Percentiles rank a stretch among this genome's conserved stretches.
phyloP scores from a whole-genome alignment of 2,329 filamentous ascomycete genomes.

The Cladosporium colombiae region DNA sequence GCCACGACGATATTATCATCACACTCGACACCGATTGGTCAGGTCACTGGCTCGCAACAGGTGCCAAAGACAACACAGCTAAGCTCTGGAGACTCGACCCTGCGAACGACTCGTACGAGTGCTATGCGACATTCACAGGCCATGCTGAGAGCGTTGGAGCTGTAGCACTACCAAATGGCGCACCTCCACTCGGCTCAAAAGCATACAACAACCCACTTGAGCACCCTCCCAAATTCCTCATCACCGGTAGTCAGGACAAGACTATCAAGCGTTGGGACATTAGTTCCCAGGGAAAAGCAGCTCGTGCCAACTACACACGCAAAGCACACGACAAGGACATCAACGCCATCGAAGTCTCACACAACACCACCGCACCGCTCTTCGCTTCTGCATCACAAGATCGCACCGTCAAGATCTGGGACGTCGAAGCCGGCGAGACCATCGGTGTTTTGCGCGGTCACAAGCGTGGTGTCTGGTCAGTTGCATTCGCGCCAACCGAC shows the following conservation, averaged over 20 bases:
- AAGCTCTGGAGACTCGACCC: slow-evolving; percentile 86
- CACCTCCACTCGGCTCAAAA: slow-evolving; percentile 67
- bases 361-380: slow-evolving; percentile 67
- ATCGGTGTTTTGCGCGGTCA: slow-evolving; percentile 91
- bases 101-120: slow-evolving; percentile 71
- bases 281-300: slow-evolving; percentile 48
- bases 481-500: slow-evolving; percentile 80
- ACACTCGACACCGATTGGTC: slow-evolving; percentile 95
- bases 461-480: slow-evolving; percentile 92
- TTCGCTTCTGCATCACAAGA: slow-evolving; percentile 98
- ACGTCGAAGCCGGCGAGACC: slow-evolving; percentile 82
- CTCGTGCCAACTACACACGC: slow-evolving; percentile 76
- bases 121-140: slow-evolving; percentile 79
- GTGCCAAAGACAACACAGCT: slow-evolving; percentile 94
- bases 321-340: slow-evolving; percentile 99
- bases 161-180: slow-evolving; percentile 73
- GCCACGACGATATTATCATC: slow-evolving; percentile 94
- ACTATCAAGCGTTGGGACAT: slow-evolving; percentile 95
- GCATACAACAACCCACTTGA: slow-evolving; percentile 72
- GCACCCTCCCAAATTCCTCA: slow-evolving; percentile 77
- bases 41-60: slow-evolving; percentile 92
- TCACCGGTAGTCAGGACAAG: slow-evolving; percentile 93
- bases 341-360: slow-evolving; percentile 78
- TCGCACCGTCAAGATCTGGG: slow-evolving; percentile 96
- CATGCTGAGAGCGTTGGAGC: slow-evolving; percentile 94